Percentiles rank a stretch among this genome's conserved stretches.
phyloP scores from a whole-genome alignment of 2,329 filamentous ascomycete species.

The Penicillium olsonii region DNA sequence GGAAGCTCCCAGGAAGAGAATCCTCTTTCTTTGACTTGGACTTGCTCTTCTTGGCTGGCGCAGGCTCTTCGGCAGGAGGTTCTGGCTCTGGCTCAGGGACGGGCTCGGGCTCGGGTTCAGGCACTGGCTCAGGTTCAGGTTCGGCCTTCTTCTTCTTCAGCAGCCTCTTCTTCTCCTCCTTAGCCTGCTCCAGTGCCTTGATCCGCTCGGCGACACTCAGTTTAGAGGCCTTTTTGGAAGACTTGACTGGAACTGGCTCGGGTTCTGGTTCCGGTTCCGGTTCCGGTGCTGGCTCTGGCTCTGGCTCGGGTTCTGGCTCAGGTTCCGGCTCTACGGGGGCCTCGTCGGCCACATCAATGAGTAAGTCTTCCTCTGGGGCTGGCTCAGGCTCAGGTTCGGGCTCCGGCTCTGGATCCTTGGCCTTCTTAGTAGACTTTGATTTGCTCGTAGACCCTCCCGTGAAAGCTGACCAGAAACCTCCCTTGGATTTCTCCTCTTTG shows the following conservation, averaged over 20 bases:
- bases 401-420: slow-evolving; percentile 32
- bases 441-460: slow-evolving; percentile 43
- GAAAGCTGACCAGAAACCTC: slow-evolving; percentile 48
- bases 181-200: slow-evolving; percentile 47
- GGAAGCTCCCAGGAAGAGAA: slow-evolving; percentile 60
- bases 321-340: slow-evolving; percentile 39
- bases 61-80: slow-evolving; percentile 33
- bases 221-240: slow-evolving; percentile 46
- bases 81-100: slow-evolving; percentile 26
- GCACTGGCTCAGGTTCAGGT: slow-evolving; percentile 10
- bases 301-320: slow-evolving; percentile 34
- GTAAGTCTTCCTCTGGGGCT: slow-evolving; percentile 33
- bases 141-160: slow-evolving; percentile 23
- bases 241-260: slow-evolving; percentile 45
- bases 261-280: slow-evolving; percentile 35
- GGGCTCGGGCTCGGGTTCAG: slow-evolving; percentile 27
- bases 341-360: slow-evolving; percentile 41
- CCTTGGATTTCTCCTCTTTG: slow-evolving; percentile 42
- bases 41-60: slow-evolving; percentile 43
- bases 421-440: slow-evolving; percentile 49
- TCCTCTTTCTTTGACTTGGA: slow-evolving; percentile 31
- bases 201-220: slow-evolving; percentile 57
- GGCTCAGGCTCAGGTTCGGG: slow-evolving; percentile 21
- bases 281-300: slow-evolving; percentile 40
- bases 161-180: slow-evolving; percentile 43